phyloP scores from a whole-genome alignment of 2,329 filamentous ascomycete species.

The Sclerotinia borealis region DNA sequence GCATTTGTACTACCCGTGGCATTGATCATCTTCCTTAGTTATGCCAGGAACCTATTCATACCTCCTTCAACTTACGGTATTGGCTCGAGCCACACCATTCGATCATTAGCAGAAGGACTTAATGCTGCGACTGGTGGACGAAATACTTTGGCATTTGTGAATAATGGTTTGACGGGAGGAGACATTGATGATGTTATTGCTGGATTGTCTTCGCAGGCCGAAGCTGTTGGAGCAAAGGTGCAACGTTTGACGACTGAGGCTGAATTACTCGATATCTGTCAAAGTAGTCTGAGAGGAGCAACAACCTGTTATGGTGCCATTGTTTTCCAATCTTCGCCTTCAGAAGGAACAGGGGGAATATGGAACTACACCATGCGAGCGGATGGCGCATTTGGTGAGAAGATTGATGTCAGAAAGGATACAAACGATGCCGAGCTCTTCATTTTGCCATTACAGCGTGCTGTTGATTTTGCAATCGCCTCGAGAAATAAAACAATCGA shows the following conservation, averaged over 20 bases:
- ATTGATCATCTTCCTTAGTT: slow-evolving; percentile 56
- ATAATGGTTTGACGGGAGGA: slow-evolving; percentile 63
- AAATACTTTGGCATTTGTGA: slow-evolving; percentile 69
- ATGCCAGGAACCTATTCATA: slow-evolving; percentile 77
- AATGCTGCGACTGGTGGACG: slow-evolving; percentile 50
- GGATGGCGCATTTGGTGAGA: slow-evolving; percentile 62
- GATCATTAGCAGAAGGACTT: slow-evolving; percentile 60
- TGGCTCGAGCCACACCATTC: slow-evolving; percentile 53
- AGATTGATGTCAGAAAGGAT: slow-evolving; percentile 56
- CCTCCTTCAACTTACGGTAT: slow-evolving; percentile 72
- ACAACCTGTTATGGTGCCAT: slow-evolving; percentile 68
- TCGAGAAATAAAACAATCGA: slow-evolving; percentile 41
- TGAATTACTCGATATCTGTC: slow-evolving; percentile 58
- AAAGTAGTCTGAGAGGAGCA: slow-evolving; percentile 57
- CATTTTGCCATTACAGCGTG: slow-evolving; percentile 69
- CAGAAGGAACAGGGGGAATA: slow-evolving; percentile 55
- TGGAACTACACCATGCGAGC: slow-evolving; percentile 87
- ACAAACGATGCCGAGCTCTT: slow-evolving; percentile 75
- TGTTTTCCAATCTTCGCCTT: slow-evolving; percentile 69
- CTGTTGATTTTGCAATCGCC: slow-evolving; percentile 69
- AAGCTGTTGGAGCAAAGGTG: slow-evolving; percentile 48
- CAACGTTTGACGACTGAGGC: slow-evolving; percentile 47
- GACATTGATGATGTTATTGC: slow-evolving; percentile 68
- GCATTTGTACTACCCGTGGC: slow-evolving; percentile 54
- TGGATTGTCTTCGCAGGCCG: slow-evolving; percentile 51